Conservation (phyloP, 2,329 filamentous ascomycete species). For the Trichoderma sp. region DNA sequence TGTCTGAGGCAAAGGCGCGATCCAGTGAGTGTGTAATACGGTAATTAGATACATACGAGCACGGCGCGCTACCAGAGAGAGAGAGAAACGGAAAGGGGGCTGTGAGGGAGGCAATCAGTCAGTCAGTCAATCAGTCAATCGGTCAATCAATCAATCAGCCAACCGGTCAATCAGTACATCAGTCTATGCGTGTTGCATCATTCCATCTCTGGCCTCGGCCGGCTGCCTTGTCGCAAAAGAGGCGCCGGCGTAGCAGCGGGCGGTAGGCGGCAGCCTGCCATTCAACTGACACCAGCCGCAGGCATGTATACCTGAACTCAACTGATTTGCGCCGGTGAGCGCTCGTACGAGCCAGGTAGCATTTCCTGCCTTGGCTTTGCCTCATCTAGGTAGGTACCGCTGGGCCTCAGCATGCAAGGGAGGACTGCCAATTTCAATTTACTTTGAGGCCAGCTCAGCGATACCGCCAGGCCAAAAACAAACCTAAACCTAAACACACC, state of each 20-base stretch:
- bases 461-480: neutral
- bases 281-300: neutral
- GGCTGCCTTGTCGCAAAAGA: neutral
- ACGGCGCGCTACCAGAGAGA: neutral
- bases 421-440: constrained; percentile 11
- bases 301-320: neutral
- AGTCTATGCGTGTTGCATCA: neutral
- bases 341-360: neutral
- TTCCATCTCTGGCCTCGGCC: neutral
- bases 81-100: constrained; percentile 5
- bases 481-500: neutral
- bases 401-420: neutral
- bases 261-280: neutral
- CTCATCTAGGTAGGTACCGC: neutral
- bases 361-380: neutral
- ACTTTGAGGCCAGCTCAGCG: constrained; percentile 1
- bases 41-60: neutral
- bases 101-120: neutral
- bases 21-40: neutral
- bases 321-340: neutral
- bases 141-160: neutral
- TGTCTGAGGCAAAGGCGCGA: neutral
- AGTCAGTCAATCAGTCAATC: no score
- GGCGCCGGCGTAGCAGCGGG: neutral
- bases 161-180: neutral